Percentiles rank a stretch among this genome's conserved stretches.
Conservation (phyloP, 2,329 filamentous ascomycete species). For the Thyridium curvatum region DNA sequence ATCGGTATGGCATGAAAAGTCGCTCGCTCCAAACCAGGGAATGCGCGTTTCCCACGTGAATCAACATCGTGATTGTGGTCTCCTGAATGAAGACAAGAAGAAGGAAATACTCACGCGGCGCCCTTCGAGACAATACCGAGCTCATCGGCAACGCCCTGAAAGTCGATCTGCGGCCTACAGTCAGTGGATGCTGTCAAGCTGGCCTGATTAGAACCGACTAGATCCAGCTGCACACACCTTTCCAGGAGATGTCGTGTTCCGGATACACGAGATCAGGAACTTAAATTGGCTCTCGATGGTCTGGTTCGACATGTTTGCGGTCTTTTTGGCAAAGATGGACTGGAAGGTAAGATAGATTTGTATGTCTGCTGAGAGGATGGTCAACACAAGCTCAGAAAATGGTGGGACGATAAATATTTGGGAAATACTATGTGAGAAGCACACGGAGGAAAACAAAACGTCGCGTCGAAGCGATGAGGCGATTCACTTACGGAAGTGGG, state of each 20-base stretch:
- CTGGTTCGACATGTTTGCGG: constrained; percentile 39
- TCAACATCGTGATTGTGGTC: too few species aligned
- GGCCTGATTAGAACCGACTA: background rate
- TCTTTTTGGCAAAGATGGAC: constrained; percentile 1
- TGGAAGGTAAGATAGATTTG: constrained; percentile 1
- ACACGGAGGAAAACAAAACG: too few species aligned
- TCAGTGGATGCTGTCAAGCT: constrained; percentile 7
- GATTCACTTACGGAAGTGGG: background rate
- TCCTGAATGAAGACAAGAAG: background rate
- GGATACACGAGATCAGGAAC: constrained; percentile 62
- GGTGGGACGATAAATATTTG: too few species aligned
- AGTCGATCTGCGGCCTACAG: constrained; percentile 48
- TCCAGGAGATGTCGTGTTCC: constrained; percentile 47
- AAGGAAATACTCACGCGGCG: constrained; percentile 52
- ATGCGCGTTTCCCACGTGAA: too few species aligned
- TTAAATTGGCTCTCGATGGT: constrained; percentile 52
- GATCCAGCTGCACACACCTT: too few species aligned
- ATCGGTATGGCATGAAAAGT: too few species aligned
- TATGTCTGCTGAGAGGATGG: too few species aligned
- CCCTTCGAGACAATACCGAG: constrained; percentile 58
- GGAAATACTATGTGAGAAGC: too few species aligned
- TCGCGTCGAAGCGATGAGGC: background rate
- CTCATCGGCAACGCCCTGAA: constrained; percentile 56
- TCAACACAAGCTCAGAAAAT: too few species aligned
- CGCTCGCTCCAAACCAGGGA: too few species aligned